Evolutionary conservation across 1,284 basidiomycete genomes (phyloP).

Genomic region (Hemileia vastatrix): DNA sequence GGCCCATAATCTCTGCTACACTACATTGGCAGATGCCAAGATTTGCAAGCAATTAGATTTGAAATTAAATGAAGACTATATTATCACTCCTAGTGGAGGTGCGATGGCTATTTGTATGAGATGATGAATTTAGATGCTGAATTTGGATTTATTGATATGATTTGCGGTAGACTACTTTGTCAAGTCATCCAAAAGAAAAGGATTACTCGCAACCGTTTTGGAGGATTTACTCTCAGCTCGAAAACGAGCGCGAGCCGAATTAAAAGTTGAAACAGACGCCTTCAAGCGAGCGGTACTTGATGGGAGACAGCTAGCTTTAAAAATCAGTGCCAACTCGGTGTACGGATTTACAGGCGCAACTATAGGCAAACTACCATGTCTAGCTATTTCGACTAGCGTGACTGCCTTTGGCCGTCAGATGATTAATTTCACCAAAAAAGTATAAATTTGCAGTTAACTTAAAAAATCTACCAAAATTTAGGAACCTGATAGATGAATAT

Average conservation of each 20-base stretch:
- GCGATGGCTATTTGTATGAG: not conserved
- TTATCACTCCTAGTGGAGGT: slow-evolving; percentile 61
- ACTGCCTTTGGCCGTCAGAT: slow-evolving; percentile 92
- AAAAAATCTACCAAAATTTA: not conserved
- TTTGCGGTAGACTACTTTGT: slow-evolving; percentile 64
- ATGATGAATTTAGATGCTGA: not conserved
- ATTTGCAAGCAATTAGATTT: slow-evolving; percentile 67
- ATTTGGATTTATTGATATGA: not conserved
- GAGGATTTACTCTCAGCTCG: slow-evolving; percentile 83
- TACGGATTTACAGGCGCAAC: slow-evolving; percentile 96
- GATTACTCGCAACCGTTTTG: slow-evolving; percentile 75
- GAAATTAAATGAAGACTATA: slow-evolving; percentile 74
- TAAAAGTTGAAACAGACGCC: slow-evolving; percentile 88
- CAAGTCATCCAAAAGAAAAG: slow-evolving; percentile 63
- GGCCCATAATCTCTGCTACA: slow-evolving; percentile 96
- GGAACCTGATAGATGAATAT: no score
- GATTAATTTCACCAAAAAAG: slow-evolving; percentile 89
- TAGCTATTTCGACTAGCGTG: slow-evolving; percentile 82
- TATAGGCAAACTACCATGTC: slow-evolving; percentile 82
- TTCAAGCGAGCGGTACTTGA: slow-evolving; percentile 90
- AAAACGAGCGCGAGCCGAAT: slow-evolving; percentile 81
- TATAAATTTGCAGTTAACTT: slow-evolving; percentile 41
- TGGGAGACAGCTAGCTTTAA: slow-evolving; percentile 83
- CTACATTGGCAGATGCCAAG: slow-evolving; percentile 68
- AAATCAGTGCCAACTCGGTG: slow-evolving; percentile 95